These are phyloP conservation scores for Triangularia verruculosa DNA, from an alignment of 2,329 filamentous ascomycete species.

Conservation along the genomic window DNA sequence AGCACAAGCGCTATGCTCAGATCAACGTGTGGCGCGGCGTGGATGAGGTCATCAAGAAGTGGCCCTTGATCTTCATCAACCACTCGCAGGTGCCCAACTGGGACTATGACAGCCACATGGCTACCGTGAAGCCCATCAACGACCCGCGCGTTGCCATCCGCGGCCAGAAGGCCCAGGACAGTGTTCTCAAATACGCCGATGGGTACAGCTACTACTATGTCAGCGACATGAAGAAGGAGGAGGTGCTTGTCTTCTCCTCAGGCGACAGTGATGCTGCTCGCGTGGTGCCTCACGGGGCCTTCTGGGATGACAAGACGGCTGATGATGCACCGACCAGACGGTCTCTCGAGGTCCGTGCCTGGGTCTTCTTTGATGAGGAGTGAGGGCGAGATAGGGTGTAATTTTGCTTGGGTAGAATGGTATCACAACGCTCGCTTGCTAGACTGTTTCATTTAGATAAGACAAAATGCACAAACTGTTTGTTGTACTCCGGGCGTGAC, in stretches of 20 bases:
- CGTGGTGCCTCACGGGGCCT: conserved; percentile 5
- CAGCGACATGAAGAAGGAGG: conserved; percentile 9
- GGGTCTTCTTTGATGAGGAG: conserved; percentile 7
- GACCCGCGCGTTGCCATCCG: conserved; percentile 4
- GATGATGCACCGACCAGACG: conserved; percentile 4
- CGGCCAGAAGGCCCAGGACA: conserved; percentile 6
- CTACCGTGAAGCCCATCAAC: not conserved
- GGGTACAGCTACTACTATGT: conserved; percentile 4
- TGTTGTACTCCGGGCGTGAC: not conserved
- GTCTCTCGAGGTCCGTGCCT: conserved; percentile 9
- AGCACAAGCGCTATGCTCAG: conserved; percentile 6
- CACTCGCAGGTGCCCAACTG: not conserved
- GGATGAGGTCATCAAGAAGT: conserved; percentile 1
- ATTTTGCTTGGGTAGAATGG: not conserved
- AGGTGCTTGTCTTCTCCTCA: conserved; percentile 8
- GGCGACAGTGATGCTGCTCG: conserved; percentile 3
- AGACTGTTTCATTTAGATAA: not conserved
- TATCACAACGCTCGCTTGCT: not conserved
- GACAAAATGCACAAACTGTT: not conserved
- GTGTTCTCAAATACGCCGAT: conserved; percentile 1
- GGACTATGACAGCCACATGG: conserved; percentile 10
- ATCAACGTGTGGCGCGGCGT: conserved; percentile 10
- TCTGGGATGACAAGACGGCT: conserved; percentile 6
- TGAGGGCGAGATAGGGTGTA: not conserved
- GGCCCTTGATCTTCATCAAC: conserved; percentile 5